phyloP scores from a whole-genome alignment of 352 stramenopile genomes.

The Pythium phragmitis region DNA sequence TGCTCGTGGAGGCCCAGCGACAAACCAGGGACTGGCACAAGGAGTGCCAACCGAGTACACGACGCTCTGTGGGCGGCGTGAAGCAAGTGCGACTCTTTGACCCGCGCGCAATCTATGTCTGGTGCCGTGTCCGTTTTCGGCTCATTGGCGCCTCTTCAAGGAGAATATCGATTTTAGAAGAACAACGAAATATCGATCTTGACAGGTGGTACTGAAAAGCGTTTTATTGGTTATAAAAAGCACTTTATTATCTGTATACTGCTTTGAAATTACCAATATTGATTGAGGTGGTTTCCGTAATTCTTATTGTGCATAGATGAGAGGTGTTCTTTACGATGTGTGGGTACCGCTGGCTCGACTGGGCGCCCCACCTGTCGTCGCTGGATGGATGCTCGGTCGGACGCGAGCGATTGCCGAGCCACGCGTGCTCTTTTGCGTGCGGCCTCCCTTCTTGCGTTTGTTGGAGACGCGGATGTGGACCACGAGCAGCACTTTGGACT shows the following conservation, averaged over 20 bases:
- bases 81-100: no score
- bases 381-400: neutral
- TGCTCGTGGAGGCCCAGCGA: neutral
- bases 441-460: constrained; percentile 7
- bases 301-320: constrained; percentile 11
- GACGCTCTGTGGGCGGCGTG: neutral
- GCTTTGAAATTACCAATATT: neutral
- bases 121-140: neutral
- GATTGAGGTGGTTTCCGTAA: neutral
- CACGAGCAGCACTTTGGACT: constrained; percentile 21
- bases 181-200: neutral
- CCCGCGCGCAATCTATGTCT: neutral
- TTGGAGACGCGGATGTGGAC: constrained; percentile 23
- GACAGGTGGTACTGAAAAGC: neutral
- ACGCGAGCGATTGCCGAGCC: neutral
- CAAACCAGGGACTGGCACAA: neutral
- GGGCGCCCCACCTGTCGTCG: neutral
- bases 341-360: neutral
- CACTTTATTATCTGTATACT: neutral
- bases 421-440: neutral
- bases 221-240: neutral
- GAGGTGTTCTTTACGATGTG: neutral
- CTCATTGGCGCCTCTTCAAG: neutral
- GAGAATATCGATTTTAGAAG: neutral
- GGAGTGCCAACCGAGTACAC: neutral